These are phyloP conservation scores for Periconia sp. DNA, from an alignment of 2,329 filamentous ascomycete species.

Conservation along the genomic window DNA sequence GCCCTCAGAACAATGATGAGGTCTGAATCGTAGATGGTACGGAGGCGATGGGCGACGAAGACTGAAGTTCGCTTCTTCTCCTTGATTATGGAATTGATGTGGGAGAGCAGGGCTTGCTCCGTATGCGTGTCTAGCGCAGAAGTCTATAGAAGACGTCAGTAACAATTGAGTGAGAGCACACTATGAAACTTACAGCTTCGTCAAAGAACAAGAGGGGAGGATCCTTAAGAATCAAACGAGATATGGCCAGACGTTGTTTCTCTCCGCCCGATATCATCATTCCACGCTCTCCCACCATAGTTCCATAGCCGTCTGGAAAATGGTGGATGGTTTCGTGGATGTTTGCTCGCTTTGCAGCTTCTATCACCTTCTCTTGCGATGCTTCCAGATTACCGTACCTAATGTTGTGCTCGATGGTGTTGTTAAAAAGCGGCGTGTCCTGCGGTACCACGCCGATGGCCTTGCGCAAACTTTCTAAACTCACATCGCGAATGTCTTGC, in stretches of 20 bases:
- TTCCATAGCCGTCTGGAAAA: constrained; percentile 89
- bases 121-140: constrained; percentile 92
- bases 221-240: constrained; percentile 83
- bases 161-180: background rate
- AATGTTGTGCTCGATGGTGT: constrained; percentile 95
- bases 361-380: constrained; percentile 71
- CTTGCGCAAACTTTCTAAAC: constrained; percentile 79
- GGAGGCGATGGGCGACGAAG: constrained; percentile 89
- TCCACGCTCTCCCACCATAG: constrained; percentile 89
- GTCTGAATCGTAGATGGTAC: constrained; percentile 92
- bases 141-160: constrained; percentile 56
- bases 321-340: constrained; percentile 76
- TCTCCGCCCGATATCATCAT: constrained; percentile 97
- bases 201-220: constrained; percentile 92
- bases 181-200: constrained; percentile 68
- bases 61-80: constrained; percentile 91
- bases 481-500: constrained; percentile 86
- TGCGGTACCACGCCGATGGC: constrained; percentile 96
- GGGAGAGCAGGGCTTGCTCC: constrained; percentile 85
- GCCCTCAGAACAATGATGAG: constrained; percentile 89
- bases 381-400: constrained; percentile 86
- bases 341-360: constrained; percentile 80
- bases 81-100: constrained; percentile 90
- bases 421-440: constrained; percentile 96
- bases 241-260: constrained; percentile 88